Evolutionary conservation across 2,329 filamentous ascomycete genomes (phyloP), one percentile per base, ranked within the genome.

Genomic region (Nothopassalora personata): DNA sequence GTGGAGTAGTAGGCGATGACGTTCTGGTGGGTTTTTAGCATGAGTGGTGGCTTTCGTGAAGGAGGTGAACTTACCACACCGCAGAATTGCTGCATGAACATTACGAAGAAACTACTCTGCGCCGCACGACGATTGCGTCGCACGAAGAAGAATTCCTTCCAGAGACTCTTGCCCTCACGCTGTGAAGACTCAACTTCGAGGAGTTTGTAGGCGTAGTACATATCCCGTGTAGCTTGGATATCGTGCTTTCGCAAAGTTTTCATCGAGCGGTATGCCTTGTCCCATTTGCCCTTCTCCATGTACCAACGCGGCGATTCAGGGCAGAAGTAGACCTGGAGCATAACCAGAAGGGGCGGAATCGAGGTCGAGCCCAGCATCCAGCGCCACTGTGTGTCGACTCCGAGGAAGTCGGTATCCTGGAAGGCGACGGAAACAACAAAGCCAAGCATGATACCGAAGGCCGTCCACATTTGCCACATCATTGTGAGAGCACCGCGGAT

Each of bases 371-470:
- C 86, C 7, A 88, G 55, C 54, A 67, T 84, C 19, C 87, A 74
- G 39, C 86, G 77, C 86, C 86, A 89, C 31, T 34, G 31, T 11
- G 31, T 34, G 11, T 34, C 31, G 11, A 11, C 11, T 4, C 83
- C 77, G 43, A 86, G 79, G 2, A 68, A 68, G 9, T 83, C 82
- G 0, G 79, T 77, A 47, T 84, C 75, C 48, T 81, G 83, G 43
- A 59, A 51, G 1, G 57, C 54, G 30, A 88, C 75, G 66, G 87
- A 87, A 54, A 83, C 83, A 53, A 77, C 80, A 49, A 80, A 83
- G 7, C 85, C 86, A n/a, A 87, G 74, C 68, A 87, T 83, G 64
- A 87, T 86, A 36, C 84, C 83, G 75, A 88, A 74, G 60, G 84
- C 81, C 64, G 28, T 69, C 58, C 58, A 60, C n/a, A 76, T 70